Base-by-base conservation (phyloP, 2,329 filamentous ascomycete species). In the Venturia pyrina region DNA sequence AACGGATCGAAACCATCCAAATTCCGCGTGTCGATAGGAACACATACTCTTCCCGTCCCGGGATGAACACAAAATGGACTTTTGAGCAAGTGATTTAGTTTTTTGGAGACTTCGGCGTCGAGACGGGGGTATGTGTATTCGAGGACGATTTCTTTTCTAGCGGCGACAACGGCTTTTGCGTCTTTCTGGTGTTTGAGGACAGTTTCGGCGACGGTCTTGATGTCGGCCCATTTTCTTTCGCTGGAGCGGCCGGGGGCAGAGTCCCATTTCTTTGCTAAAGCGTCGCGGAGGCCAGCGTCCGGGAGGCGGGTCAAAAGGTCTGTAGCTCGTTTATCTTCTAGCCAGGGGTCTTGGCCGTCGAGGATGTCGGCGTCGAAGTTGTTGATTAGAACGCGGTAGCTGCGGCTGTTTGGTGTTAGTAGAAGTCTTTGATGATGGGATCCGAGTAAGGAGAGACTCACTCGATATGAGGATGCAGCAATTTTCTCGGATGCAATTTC, bases 81-180 rank as follows among this genome's bases (percentile, higher is more conserved):
- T 76, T 99, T 99, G 71, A 99, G 87, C 83, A 99, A 86, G 83
- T 99, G 95, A 79, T 97, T 98, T 66, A 96, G 86, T 75, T 97
- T 96, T 82, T 98, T 98, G 74, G 90, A 95, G 74, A 99, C 95
- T 77, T 96, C 92, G 68, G 95, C 93, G 81, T 99, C 95, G 65
- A 99, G 89, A 48, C 95, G 89, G 3, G 95, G 95, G 77, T 99
- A 99, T 7, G 95, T 97, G 78, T 99, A 98, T 78, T 99, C 95
- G 40, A 99, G 85, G 3, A 98, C 88, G 68, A 99, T 90, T 74
- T 98, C 95, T 75, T 97, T 92, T 78, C 97, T 98, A 28, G 92
- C 91, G 72, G 97, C 91, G 10, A 89, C 83, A 15, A 99, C 83
- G 2, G 88, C 86, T 68, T 83, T 86, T 0, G 87, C 77, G 70